A percentile compares a stretch with the other conserved stretches of the same genome.
Evolutionary conservation across 169 alveolate genomes (phyloP).

Genomic region (Cryptosporidium felis): DNA sequence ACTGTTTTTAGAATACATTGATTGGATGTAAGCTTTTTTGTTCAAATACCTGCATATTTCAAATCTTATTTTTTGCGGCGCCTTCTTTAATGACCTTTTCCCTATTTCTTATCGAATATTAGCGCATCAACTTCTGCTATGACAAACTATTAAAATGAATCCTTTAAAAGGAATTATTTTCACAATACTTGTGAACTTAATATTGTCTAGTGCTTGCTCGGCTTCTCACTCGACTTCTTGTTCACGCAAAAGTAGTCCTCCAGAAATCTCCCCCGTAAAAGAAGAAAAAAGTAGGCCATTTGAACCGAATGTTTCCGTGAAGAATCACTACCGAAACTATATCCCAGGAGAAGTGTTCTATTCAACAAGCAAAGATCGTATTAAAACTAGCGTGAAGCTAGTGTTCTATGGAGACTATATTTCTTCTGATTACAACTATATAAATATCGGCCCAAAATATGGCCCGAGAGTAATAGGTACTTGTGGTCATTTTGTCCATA

Average conservation of each 20-base stretch:
- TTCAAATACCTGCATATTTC: too few species aligned
- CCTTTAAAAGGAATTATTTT: too few species aligned
- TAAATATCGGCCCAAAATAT: background rate
- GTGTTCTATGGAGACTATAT: slow-evolving; percentile 44
- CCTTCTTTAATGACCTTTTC: too few species aligned
- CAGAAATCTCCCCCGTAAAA: background rate
- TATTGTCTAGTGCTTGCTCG: too few species aligned
- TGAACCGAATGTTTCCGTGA: background rate
- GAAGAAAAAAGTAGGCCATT: background rate
- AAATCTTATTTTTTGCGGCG: too few species aligned
- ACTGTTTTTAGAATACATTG: too few species aligned
- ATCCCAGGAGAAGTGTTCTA: slow-evolving; percentile 1
- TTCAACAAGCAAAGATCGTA: background rate
- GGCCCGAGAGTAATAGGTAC: slow-evolving; percentile 12
- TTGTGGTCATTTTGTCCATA: slow-evolving; percentile 37
- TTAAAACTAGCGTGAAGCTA: background rate
- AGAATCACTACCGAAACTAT: background rate
- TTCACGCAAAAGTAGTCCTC: background rate
- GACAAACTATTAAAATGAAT: too few species aligned
- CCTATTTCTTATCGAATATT: too few species aligned
- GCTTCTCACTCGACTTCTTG: background rate
- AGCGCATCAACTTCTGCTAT: too few species aligned
- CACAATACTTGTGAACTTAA: too few species aligned
- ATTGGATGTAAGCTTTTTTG: too few species aligned
- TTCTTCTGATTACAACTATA: background rate